phyloP scores from a whole-genome alignment of 768 basidiomycete species.

The Bullera alba region DNA sequence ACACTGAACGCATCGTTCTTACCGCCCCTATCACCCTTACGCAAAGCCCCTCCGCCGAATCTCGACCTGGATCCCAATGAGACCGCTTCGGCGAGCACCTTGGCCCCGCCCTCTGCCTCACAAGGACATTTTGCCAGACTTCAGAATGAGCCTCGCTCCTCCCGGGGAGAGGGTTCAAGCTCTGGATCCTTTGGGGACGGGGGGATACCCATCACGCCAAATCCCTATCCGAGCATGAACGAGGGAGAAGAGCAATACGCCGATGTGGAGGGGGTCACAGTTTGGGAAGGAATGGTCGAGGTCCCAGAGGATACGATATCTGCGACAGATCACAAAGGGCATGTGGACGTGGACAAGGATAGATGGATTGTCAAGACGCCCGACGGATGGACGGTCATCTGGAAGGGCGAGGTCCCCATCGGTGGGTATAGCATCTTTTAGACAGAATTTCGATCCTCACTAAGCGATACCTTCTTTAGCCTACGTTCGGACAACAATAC shows the following conservation, averaged over 20 bases:
- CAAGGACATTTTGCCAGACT: background rate
- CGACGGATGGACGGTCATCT: conserved; percentile 69
- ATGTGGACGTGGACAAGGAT: conserved; percentile 49
- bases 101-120: too few relatives aligned
- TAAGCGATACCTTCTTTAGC: conserved; percentile 56
- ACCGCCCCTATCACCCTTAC: too few relatives aligned
- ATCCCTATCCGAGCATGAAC: conserved; percentile 68
- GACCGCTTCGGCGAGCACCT: too few relatives aligned
- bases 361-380: conserved; percentile 63
- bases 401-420: conserved; percentile 67
- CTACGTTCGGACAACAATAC: conserved; percentile 62
- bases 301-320: background rate
- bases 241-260: conserved; percentile 71
- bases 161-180: conserved; percentile 1
- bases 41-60: too few relatives aligned
- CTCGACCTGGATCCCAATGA: too few relatives aligned
- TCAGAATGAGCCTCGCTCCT: conserved; percentile 1
- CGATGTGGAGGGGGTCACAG: conserved; percentile 65
- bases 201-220: conserved; percentile 62
- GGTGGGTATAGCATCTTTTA: conserved; percentile 53
- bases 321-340: conserved; percentile 55
- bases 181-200: too few relatives aligned
- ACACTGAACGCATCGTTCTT: background rate
- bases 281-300: conserved; percentile 48
- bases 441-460: background rate